Percentiles rank a stretch among this genome's conserved stretches.
phyloP scores from a whole-genome alignment of 352 stramenopile genomes.

The Plasmopara viticola region DNA sequence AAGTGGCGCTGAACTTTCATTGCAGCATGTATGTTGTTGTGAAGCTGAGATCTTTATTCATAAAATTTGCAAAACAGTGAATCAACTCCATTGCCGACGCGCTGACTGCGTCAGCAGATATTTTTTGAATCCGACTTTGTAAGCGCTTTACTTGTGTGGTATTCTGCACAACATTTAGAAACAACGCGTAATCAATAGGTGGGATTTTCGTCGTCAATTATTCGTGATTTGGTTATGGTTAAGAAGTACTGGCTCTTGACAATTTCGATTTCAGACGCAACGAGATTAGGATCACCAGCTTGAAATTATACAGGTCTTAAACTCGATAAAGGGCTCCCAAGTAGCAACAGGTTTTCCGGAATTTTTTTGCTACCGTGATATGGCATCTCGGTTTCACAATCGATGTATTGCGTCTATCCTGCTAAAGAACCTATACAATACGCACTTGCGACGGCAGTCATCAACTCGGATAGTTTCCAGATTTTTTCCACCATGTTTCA shows the following conservation, averaged over 20 bases:
- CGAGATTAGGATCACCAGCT: conserved; percentile 30
- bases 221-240: conserved; percentile 52
- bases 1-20: conserved; percentile 65
- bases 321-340: conserved; percentile 33
- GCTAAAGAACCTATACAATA: conserved; percentile 50
- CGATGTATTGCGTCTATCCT: conserved; percentile 74
- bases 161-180: conserved; percentile 70
- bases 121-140: conserved; percentile 44
- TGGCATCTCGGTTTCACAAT: conserved; percentile 38
- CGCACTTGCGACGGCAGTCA: conserved; percentile 23
- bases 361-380: conserved; percentile 33
- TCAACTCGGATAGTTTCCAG: conserved; percentile 38
- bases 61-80: conserved; percentile 43
- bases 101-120: conserved; percentile 33
- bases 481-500: conserved; percentile 8
- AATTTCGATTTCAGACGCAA: conserved; percentile 3
- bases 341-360: conserved; percentile 21
- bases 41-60: conserved; percentile 43
- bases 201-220: conserved; percentile 37
- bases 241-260: conserved; percentile 34
- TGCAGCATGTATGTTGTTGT: conserved; percentile 35
- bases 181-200: neutral
- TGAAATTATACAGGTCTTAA: conserved; percentile 51
- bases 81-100: conserved; percentile 52
- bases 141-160: conserved; percentile 45